Evolutionary conservation across 345 rosid genomes (phyloP).

Genomic region (Citropsis articulata): DNA sequence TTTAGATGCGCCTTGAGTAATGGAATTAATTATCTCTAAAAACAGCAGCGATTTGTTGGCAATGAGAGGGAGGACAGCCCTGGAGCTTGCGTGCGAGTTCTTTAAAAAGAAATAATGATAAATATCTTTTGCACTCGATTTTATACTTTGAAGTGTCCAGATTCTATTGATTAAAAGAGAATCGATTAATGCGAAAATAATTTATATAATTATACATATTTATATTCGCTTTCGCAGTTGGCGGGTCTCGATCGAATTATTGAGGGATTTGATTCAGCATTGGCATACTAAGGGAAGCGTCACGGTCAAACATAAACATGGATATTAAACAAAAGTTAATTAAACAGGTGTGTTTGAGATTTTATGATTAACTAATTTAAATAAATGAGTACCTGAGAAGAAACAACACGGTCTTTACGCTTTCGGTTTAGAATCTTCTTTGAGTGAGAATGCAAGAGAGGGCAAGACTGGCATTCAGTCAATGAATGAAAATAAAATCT

Average conservation of each 20-base stretch:
- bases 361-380: too few relatives aligned
- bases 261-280: background rate
- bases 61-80: background rate
- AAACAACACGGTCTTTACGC: background rate
- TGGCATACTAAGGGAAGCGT: background rate
- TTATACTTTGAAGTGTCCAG: background rate
- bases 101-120: too few relatives aligned
- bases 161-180: background rate
- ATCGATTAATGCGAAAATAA: background rate
- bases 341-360: background rate
- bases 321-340: background rate
- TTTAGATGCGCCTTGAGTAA: background rate
- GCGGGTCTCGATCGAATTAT: background rate
- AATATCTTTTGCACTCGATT: background rate
- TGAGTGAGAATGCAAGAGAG: background rate
- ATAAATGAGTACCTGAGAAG: background rate
- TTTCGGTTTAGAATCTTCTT: background rate
- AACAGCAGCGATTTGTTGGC: background rate
- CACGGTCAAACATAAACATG: background rate
- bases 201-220: background rate
- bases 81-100: background rate
- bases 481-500: too few relatives aligned
- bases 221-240: background rate
- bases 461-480: too few relatives aligned
- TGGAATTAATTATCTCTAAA: background rate